Percentiles rank a stretch among this genome's conserved stretches.
phyloP scores from a whole-genome alignment of 23 red algal genomes.

The Chondrus crispus region DNA sequence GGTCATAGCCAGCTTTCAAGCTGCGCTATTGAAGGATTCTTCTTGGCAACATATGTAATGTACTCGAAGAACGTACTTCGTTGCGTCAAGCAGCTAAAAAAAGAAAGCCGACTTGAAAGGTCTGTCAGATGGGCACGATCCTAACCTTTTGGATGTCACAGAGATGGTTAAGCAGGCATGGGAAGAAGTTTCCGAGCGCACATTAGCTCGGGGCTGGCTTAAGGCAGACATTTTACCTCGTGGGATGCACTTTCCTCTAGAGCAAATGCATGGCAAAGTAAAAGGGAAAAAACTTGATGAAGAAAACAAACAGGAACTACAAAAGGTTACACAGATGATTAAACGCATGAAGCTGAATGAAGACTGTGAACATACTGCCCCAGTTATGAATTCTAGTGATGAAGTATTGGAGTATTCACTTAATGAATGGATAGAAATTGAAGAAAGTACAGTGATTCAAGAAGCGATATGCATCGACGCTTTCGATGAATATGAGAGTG shows the following conservation, averaged over 20 bases:
- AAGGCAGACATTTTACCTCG: background rate
- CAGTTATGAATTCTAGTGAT: too few relatives aligned
- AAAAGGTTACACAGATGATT: background rate
- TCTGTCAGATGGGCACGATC: background rate
- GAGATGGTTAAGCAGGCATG: background rate
- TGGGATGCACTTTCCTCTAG: background rate
- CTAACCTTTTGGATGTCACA: background rate
- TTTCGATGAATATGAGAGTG: too few relatives aligned
- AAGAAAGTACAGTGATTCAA: background rate
- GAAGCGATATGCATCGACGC: background rate
- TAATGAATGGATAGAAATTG: background rate
- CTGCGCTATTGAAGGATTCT: background rate
- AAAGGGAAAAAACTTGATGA: background rate
- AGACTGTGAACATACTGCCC: too few relatives aligned
- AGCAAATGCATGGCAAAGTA: background rate
- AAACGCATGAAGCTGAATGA: background rate
- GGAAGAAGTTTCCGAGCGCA: background rate
- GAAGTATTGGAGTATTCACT: too few relatives aligned
- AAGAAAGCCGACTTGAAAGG: background rate
- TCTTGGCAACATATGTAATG: background rate
- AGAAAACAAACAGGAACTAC: background rate
- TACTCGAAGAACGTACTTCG: background rate
- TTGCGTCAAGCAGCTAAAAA: background rate
- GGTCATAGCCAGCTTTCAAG: background rate
- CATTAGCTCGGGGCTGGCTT: background rate